These are phyloP conservation scores for Leersia perrieri DNA, from an alignment of 176 grass and related monocot species.

Conservation along the genomic window DNA sequence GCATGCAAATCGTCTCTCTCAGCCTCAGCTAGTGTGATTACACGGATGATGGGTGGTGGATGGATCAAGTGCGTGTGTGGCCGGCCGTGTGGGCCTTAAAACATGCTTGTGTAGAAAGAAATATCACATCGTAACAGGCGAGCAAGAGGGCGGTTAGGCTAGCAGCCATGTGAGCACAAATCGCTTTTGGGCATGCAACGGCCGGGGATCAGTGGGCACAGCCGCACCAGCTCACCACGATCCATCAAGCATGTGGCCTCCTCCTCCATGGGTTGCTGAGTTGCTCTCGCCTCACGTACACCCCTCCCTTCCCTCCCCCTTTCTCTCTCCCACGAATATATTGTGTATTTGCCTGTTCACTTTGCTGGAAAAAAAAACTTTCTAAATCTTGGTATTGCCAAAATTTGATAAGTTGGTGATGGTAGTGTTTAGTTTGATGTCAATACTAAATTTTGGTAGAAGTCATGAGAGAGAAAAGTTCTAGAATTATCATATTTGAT, in stretches of 20 bases:
- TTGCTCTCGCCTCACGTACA: background rate
- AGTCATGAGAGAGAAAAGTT: no score
- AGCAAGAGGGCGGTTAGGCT: background rate
- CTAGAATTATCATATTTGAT: no score
- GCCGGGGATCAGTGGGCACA: background rate
- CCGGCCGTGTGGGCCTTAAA: slow-evolving; percentile 29
- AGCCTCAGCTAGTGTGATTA: background rate
- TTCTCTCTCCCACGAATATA: no score
- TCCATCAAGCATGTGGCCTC: slow-evolving; percentile 13
- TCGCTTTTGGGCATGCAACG: slow-evolving; percentile 17
- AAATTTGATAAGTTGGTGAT: no score
- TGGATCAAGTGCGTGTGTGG: background rate
- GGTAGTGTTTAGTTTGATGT: no score
- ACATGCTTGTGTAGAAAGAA: slow-evolving; percentile 49
- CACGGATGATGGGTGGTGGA: background rate
- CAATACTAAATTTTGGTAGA: no score
- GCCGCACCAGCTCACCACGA: slow-evolving; percentile 14
- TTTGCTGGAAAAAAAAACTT: no score
- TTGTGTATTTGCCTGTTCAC: no score
- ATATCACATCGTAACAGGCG: slow-evolving; percentile 21
- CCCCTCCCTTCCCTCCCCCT: no score
- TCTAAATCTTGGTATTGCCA: no score
- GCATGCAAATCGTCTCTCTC: background rate
- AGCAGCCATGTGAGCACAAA: slow-evolving; percentile 37
- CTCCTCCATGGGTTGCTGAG: background rate